Conservation (phyloP, 768 basidiomycete genomes). For the Solioccasus polychromus region DNA sequence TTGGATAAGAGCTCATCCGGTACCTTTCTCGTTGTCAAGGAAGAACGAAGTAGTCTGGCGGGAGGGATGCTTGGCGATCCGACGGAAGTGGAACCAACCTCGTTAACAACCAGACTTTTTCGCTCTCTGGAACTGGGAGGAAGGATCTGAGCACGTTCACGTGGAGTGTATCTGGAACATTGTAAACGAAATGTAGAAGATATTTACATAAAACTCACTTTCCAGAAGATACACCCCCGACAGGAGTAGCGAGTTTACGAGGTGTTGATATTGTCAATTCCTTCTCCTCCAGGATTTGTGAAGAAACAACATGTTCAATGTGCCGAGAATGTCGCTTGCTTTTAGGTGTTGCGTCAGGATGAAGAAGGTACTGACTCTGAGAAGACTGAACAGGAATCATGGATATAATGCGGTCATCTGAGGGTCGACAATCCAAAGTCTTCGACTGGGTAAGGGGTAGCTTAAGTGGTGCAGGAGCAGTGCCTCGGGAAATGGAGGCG, state of each 20-base stretch:
- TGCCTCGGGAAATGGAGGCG: not conserved
- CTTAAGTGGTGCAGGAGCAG: not conserved
- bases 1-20: not conserved
- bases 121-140: not conserved
- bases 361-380: slow-evolving; percentile 34
- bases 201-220: slow-evolving; percentile 14
- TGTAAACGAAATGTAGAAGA: slow-evolving; percentile 9
- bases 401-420: slow-evolving; percentile 1
- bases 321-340: slow-evolving; percentile 33
- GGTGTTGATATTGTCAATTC: slow-evolving; percentile 20
- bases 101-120: not conserved
- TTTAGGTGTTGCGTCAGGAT: slow-evolving; percentile 29
- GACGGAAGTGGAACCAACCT: slow-evolving; percentile 3
- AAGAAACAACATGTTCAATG: slow-evolving; percentile 24
- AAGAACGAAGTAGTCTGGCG: not conserved
- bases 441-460: not conserved
- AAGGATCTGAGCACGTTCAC: not conserved
- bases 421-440: slow-evolving; percentile 1
- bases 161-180: not conserved
- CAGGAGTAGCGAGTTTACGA: not conserved
- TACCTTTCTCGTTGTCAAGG: slow-evolving; percentile 1
- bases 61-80: slow-evolving; percentile 3
- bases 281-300: slow-evolving; percentile 33
- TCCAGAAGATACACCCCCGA: not conserved
- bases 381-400: slow-evolving; percentile 26